Evolutionary conservation across 2,329 filamentous ascomycete genomes (phyloP).

Genomic region (Penicillium sp.): DNA sequence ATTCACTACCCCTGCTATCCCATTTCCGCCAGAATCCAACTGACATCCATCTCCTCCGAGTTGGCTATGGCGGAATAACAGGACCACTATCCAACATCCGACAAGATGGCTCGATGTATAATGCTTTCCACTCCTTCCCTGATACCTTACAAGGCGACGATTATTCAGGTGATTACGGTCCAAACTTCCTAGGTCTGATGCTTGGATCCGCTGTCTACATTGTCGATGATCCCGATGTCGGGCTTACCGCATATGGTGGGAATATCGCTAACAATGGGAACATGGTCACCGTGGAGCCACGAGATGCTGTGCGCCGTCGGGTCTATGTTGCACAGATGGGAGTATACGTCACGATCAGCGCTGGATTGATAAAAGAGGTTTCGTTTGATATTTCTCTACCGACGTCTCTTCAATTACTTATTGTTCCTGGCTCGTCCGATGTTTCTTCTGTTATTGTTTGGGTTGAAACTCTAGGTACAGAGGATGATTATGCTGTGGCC

Average conservation of each 20-base stretch:
- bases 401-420: not conserved
- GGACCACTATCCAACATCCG: conserved; percentile 51
- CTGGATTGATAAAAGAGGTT: not conserved
- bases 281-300: not conserved
- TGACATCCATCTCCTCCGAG: not conserved
- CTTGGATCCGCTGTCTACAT: not conserved
- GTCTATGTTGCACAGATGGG: not conserved
- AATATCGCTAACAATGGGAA: not conserved
- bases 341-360: not conserved
- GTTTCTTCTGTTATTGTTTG: not conserved
- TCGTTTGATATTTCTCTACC: not conserved
- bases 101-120: conserved; percentile 54
- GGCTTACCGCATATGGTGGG: not conserved
- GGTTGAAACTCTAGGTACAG: not conserved
- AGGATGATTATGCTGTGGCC: not conserved
- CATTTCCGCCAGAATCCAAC: conserved; percentile 46
- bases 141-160: conserved; percentile 58
- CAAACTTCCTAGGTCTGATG: conserved; percentile 54
- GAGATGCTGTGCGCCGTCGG: not conserved
- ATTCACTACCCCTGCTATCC: conserved; percentile 56
- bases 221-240: not conserved
- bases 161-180: conserved; percentile 60
- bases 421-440: not conserved
- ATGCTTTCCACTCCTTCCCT: conserved; percentile 59
- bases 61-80: conserved; percentile 46